Percentiles rank a stretch among this genome's conserved stretches.
phyloP scores from a whole-genome alignment of 345 rosid species.

The Gossypium longicalyx region DNA sequence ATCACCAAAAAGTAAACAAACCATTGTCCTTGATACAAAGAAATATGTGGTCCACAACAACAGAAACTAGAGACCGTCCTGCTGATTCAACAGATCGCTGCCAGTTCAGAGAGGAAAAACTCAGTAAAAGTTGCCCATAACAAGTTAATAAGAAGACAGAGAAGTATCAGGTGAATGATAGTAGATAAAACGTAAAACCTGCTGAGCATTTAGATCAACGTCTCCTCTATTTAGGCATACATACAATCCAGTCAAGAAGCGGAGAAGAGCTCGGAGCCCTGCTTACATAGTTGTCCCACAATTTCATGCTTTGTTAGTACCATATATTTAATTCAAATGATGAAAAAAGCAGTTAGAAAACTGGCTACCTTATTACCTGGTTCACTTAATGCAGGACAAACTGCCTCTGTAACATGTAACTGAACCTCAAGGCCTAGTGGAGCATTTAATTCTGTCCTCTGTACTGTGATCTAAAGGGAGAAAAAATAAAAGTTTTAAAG shows the following conservation, averaged over 20 bases:
- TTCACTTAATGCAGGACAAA: conserved; percentile 97
- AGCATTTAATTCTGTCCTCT: conserved; percentile 85
- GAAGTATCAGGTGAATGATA: background rate
- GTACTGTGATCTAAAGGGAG: conserved; percentile 71
- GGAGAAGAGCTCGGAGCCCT: conserved; percentile 98
- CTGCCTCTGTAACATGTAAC: conserved; percentile 87
- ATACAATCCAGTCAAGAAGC: conserved; percentile 89
- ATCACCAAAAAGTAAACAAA: conserved; percentile 32
- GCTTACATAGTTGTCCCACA: conserved; percentile 25
- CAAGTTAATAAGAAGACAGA: background rate
- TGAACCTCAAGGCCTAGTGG: conserved; percentile 99
- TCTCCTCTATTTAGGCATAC: conserved; percentile 94
- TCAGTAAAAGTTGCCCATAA: conserved; percentile 7
- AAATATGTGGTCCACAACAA: conserved; percentile 96
- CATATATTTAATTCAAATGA: conserved; percentile 3
- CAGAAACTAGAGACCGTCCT: conserved; percentile 77
- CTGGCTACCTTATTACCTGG: conserved; percentile 55
- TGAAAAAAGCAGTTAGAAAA: background rate
- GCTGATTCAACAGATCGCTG: conserved; percentile 90
- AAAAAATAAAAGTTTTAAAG: conserved; percentile 18
- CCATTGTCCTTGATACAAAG: conserved; percentile 94
- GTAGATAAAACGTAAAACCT: conserved; percentile 42
- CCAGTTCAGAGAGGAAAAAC: conserved; percentile 24
- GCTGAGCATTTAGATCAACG: conserved; percentile 77
- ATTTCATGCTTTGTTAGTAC: conserved; percentile 5